These are phyloP conservation scores for Adansonia gregorii DNA, from an alignment of 441 rosid genomes.

Conservation along the genomic window DNA sequence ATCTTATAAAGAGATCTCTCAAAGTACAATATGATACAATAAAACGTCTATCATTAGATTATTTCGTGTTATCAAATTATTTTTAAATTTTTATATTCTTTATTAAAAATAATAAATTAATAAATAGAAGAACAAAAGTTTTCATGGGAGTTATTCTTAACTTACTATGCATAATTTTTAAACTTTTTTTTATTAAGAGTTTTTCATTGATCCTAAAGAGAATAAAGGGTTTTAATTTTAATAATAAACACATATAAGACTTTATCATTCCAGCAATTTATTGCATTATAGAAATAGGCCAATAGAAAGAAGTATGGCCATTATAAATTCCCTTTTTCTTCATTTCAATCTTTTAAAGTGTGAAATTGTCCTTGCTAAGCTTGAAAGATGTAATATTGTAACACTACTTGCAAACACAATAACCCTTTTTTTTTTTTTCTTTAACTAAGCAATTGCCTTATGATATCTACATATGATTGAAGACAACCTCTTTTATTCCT, in stretches of 20 bases:
- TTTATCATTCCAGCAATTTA: neutral
- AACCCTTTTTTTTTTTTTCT: neutral
- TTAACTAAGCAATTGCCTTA: neutral
- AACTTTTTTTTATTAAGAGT: neutral
- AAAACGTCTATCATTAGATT: too few relatives aligned
- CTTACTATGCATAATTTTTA: neutral
- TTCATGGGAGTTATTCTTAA: neutral
- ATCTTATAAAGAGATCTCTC: too few relatives aligned
- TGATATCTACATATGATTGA: neutral
- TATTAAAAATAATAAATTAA: too few relatives aligned
- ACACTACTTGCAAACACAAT: neutral
- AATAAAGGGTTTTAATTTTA: neutral
- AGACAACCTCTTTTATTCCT: neutral
- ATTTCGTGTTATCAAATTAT: too few relatives aligned
- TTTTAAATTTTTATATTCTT: too few relatives aligned
- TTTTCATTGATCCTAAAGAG: neutral
- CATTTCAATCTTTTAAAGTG: neutral
- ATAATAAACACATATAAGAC: neutral
- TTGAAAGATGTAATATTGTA: neutral
- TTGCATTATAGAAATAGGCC: neutral
- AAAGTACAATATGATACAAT: too few relatives aligned
- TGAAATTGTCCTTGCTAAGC: neutral
- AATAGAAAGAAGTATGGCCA: neutral
- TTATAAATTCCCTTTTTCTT: neutral
- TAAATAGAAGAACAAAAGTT: neutral